Evolutionary conservation across 257 asterid genomes (phyloP).

Genomic region (Marsdenia floribunda): DNA sequence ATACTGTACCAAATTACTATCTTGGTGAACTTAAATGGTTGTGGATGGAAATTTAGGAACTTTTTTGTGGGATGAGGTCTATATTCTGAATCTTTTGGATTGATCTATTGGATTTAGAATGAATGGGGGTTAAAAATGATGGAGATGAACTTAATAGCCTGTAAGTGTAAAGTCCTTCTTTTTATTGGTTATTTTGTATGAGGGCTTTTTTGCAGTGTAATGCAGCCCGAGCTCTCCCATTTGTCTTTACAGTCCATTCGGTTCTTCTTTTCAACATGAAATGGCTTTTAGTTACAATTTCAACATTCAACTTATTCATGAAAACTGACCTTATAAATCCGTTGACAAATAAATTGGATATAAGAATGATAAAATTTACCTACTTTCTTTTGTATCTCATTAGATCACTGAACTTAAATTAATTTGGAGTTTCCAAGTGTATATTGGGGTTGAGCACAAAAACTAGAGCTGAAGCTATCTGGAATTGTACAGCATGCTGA

Average conservation of each 20-base stretch:
- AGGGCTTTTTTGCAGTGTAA: not conserved
- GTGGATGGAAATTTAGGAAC: not conserved
- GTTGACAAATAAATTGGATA: not conserved
- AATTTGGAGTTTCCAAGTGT: not conserved
- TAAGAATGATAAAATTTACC: not conserved
- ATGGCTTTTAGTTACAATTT: not conserved
- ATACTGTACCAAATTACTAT: not conserved
- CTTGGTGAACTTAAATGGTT: not conserved
- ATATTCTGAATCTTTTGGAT: not conserved
- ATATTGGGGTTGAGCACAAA: not conserved
- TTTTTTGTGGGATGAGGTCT: not conserved
- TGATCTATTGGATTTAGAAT: not conserved
- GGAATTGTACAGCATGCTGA: not conserved
- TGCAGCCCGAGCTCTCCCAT: not conserved
- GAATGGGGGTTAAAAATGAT: not conserved
- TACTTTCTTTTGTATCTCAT: not conserved
- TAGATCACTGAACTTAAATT: not conserved
- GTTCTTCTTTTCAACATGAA: not conserved
- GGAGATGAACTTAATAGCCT: not conserved
- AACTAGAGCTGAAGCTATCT: not conserved
- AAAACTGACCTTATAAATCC: not conserved
- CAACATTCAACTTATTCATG: not conserved
- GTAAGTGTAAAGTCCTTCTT: not conserved
- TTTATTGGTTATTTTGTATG: not conserved
- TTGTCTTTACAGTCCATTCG: not conserved